These are phyloP conservation scores for Salinomyces thailandicus DNA, from an alignment of 2,329 filamentous ascomycete genomes.

Conservation along the genomic window DNA sequence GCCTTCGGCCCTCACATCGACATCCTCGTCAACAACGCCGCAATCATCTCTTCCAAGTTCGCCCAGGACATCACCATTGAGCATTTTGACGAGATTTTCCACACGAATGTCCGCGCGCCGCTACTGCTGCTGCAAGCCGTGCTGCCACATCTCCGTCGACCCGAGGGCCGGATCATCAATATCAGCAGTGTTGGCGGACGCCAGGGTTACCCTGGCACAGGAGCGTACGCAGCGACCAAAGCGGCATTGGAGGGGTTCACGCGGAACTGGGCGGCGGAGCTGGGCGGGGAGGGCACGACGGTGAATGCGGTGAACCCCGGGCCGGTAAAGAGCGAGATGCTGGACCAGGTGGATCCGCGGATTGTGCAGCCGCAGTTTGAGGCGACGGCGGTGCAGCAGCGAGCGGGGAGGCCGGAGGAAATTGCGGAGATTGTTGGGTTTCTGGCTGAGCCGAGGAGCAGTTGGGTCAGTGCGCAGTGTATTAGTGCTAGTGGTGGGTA, in stretches of 20 bases:
- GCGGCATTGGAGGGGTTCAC: conserved; percentile 52
- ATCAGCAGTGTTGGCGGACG: conserved; percentile 46
- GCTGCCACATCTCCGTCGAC: conserved; percentile 39
- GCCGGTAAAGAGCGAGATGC: conserved; percentile 48
- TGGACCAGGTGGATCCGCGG: conserved; percentile 42
- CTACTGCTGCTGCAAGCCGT: conserved; percentile 46
- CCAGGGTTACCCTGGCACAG: conserved; percentile 34
- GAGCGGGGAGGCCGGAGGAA: conserved; percentile 44
- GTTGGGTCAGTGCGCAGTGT: conserved; percentile 38
- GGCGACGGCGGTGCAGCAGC: conserved; percentile 41
- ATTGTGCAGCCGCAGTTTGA: conserved; percentile 41
- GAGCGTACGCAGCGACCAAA: conserved; percentile 48
- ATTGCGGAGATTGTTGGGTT: conserved; percentile 47
- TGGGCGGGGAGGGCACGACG: conserved; percentile 47
- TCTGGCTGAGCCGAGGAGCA: conserved; percentile 34
- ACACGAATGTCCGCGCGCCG: conserved; percentile 47
- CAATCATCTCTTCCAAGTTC: conserved; percentile 15
- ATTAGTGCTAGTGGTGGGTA: conserved; percentile 45
- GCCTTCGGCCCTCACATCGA: conserved; percentile 33
- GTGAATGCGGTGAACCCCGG: conserved; percentile 53
- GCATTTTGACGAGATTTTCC: conserved; percentile 45
- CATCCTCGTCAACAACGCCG: conserved; percentile 37
- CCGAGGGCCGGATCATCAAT: conserved; percentile 49
- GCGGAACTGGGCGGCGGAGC: conserved; percentile 47
- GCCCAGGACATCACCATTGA: conserved; percentile 34